A percentile compares a stretch with the other conserved stretches of the same genome.
These are phyloP conservation scores for Fagopyrum tataricum DNA, from an alignment of 148 eudicot species.

Conservation along the genomic window DNA sequence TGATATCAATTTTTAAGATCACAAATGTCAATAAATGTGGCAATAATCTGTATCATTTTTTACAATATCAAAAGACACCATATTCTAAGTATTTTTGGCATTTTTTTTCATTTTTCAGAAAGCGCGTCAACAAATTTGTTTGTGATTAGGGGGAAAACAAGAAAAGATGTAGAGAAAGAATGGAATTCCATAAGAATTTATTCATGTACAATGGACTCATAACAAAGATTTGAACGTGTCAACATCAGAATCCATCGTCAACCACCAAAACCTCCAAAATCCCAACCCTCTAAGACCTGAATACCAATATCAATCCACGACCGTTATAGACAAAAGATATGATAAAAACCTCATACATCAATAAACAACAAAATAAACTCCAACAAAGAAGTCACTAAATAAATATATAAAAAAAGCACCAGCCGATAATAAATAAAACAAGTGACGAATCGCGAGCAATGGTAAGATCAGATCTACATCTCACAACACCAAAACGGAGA, in stretches of 20 bases:
- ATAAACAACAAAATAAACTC: not conserved
- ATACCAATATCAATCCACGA: not conserved
- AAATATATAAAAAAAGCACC: not conserved
- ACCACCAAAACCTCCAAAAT: not conserved
- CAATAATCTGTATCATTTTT: too few relatives aligned
- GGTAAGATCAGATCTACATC: not conserved
- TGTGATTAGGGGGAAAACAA: too few relatives aligned
- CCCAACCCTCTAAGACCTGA: not conserved
- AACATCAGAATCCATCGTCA: not conserved
- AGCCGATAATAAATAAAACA: not conserved
- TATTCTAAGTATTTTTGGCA: too few relatives aligned
- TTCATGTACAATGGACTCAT: not conserved
- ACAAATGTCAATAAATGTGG: too few relatives aligned
- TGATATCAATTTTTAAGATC: too few relatives aligned
- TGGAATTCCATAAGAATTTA: not conserved
- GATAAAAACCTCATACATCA: not conserved
- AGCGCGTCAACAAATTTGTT: too few relatives aligned
- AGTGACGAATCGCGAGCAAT: not conserved
- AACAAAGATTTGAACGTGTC: not conserved
- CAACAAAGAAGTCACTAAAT: not conserved
- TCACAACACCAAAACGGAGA: constrained; percentile 25
- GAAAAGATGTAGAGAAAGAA: not conserved
- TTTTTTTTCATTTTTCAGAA: too few relatives aligned
- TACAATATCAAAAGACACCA: too few relatives aligned
- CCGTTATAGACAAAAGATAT: not conserved